Evolutionary conservation across 2,329 filamentous ascomycete genomes (phyloP).

Genomic region (Diaporthe aspalathi): DNA sequence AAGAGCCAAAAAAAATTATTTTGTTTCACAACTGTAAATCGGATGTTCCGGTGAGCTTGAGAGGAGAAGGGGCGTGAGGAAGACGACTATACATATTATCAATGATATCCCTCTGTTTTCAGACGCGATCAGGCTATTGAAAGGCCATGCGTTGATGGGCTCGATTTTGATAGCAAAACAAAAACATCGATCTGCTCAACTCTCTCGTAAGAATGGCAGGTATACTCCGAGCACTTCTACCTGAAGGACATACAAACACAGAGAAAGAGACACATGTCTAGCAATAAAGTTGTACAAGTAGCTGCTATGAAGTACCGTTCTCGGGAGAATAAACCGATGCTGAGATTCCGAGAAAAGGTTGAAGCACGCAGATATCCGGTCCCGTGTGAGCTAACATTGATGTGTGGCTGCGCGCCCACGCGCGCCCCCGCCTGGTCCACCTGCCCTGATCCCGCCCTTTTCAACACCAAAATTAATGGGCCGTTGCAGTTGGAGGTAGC

Average conservation of each 20-base stretch:
- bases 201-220: background rate
- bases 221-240: too few relatives aligned
- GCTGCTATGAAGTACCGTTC: background rate
- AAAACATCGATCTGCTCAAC: background rate
- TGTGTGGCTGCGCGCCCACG: background rate
- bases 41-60: background rate
- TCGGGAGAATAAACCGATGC: slow-evolving; percentile 12
- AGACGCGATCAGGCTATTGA: background rate
- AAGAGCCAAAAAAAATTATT: slow-evolving; percentile 2
- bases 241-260: background rate
- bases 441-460: background rate
- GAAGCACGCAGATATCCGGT: slow-evolving; percentile 5
- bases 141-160: background rate
- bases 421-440: background rate
- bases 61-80: background rate
- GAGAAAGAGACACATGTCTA: background rate
- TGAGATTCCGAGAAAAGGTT: slow-evolving; percentile 7
- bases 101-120: background rate
- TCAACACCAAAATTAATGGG: background rate
- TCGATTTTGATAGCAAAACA: too few relatives aligned
- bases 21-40: slow-evolving; percentile 6
- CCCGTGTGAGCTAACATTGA: slow-evolving; percentile 1
- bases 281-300: background rate
- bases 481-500: background rate
- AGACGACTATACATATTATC: background rate